Conservation (phyloP, 1,284 basidiomycete genomes). For the Cryptococcus hybrid region DNA sequence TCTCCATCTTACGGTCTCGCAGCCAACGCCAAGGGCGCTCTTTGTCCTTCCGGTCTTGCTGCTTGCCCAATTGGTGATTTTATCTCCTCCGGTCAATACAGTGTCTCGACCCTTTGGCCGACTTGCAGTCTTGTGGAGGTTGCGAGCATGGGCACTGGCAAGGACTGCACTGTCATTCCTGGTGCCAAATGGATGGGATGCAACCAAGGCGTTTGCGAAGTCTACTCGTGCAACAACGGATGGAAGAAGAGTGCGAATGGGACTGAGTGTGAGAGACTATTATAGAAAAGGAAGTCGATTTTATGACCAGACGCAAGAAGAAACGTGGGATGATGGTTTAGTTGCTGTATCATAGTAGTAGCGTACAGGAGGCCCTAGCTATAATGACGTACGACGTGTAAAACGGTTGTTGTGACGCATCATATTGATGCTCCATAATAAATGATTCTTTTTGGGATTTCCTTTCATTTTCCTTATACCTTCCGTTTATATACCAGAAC, state of each 20-base stretch:
- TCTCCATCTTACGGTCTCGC: constrained; percentile 17
- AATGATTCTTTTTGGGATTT: too few species aligned
- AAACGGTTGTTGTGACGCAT: too few species aligned
- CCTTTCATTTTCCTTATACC: too few species aligned
- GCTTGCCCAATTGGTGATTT: constrained; percentile 59
- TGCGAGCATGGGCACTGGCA: constrained; percentile 63
- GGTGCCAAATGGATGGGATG: constrained; percentile 71
- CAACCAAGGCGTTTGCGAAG: constrained; percentile 57
- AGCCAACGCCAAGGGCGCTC: constrained; percentile 26
- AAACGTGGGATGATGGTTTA: too few species aligned
- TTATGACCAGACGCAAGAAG: too few species aligned
- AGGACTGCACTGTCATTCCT: constrained; percentile 65
- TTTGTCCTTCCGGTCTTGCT: constrained; percentile 60
- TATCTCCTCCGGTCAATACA: constrained; percentile 53
- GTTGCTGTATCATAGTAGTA: too few species aligned
- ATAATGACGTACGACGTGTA: too few species aligned
- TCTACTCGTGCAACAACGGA: constrained; percentile 42
- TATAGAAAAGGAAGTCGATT: neutral
- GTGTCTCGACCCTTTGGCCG: constrained; percentile 52
- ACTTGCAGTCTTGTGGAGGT: constrained; percentile 61
- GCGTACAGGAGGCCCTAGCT: too few species aligned
- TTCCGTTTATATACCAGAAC: too few species aligned
- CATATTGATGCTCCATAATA: too few species aligned
- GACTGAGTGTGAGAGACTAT: constrained; percentile 8
- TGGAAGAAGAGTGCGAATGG: constrained; percentile 21